Percentiles rank a stretch among this genome's conserved stretches.
Evolutionary conservation across 2,329 filamentous ascomycete species (phyloP).

Genomic region (Mollisia scopiformis): DNA sequence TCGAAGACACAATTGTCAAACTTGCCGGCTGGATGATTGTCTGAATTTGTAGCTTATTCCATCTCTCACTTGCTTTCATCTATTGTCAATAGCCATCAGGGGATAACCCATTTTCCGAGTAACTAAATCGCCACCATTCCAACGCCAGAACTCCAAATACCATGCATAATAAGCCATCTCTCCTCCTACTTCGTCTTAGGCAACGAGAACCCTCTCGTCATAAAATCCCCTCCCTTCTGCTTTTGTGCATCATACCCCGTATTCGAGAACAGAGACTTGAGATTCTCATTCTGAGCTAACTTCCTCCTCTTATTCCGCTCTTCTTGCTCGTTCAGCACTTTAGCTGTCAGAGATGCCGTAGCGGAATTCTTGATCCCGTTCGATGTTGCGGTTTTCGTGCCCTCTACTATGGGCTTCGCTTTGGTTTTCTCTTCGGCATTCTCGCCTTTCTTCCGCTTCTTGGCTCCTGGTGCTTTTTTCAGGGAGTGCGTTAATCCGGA

Average conservation of each 20-base stretch:
- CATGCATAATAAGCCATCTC: background rate
- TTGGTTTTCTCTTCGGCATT: constrained; percentile 41
- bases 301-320: constrained; percentile 79
- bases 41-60: too few relatives aligned
- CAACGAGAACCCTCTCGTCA: constrained; percentile 60
- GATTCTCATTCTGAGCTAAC: constrained; percentile 58
- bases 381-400: constrained; percentile 18
- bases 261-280: constrained; percentile 56
- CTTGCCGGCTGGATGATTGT: too few relatives aligned
- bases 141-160: background rate
- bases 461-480: constrained; percentile 75
- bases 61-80: too few relatives aligned
- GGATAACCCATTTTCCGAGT: background rate
- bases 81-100: background rate
- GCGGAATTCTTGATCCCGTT: constrained; percentile 82
- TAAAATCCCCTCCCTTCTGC: constrained; percentile 53
- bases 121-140: background rate
- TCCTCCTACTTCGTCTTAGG: constrained; percentile 39
- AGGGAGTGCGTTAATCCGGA: constrained; percentile 81
- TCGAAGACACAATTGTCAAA: too few relatives aligned
- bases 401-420: constrained; percentile 31
- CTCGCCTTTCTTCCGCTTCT: constrained; percentile 74
- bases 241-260: constrained; percentile 42
- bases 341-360: constrained; percentile 83
- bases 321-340: constrained; percentile 85